Evolutionary conservation across 768 basidiomycete species (phyloP), one percentile per base, ranked within the genome.

Genomic region (Naganishia onofrii): DNA sequence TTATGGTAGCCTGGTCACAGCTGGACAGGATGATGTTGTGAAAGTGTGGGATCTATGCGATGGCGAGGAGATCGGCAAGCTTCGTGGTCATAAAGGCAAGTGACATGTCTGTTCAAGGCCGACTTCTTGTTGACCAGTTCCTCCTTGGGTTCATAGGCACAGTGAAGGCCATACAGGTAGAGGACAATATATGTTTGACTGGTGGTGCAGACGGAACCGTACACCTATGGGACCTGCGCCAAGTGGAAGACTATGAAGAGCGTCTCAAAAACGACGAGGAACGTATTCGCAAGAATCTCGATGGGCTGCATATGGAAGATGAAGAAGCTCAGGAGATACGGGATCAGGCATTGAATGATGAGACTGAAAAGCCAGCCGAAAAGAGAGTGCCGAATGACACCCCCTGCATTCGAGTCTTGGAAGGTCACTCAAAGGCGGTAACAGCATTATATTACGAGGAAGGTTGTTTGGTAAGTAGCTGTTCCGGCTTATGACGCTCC

Each of bases 361-460:
- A 38, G 28, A 53, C n/a, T 28, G 57, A 56, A n/a, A 56, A 65
- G 29, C 48, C 32, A 7, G 60, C 10, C 46, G 68, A 57, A 8
- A 60, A 26, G 46, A 69, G 58, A 57, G 68, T 42, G 26, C 46
- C 58, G 9, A 63, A 63, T 19, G 60, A 63, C 21, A 63, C 60
- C 15, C 83, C 88, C 7, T 95, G 92, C 78, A 82, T 88, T 6
- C 84, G 91, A 66, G 81, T 88, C 3, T 82, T 98, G 46, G 91
- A 94, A 76, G 96, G 95, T 0, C 96, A 99, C 78, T 90, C 88
- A 60, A 93, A 93, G 81, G 87, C 90, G 19, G 93, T 98, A 48
- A 93, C 95, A 1, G 86, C 93, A 7, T 84, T 99, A 64, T 98
- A 94, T 80, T 97, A 97, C 71, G 96, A 99, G 81, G 93, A 93